Conservation (phyloP, 129 eudicot species). For the Tagetes erecta region DNA sequence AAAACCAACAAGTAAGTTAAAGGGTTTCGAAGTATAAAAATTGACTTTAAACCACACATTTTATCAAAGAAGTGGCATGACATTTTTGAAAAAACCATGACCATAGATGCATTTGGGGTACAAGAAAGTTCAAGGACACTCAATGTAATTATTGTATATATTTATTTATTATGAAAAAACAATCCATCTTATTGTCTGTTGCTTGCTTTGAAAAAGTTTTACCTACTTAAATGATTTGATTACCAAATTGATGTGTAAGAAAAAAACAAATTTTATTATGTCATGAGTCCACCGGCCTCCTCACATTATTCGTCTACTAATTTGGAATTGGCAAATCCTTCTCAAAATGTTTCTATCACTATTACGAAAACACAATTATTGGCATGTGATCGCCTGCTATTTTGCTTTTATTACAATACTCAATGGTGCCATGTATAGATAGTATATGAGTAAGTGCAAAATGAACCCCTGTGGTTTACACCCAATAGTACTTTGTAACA, state of each 20-base stretch:
- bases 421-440: not conserved
- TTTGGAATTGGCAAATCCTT: not conserved
- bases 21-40: no score
- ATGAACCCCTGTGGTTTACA: no score
- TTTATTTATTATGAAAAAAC: not conserved
- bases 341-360: slow-evolving; percentile 7
- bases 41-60: no score
- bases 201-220: not conserved
- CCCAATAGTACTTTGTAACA: no score
- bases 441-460: no score
- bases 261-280: slow-evolving; percentile 19
- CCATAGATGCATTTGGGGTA: no score
- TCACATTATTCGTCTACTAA: slow-evolving; percentile 9
- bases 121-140: no score
- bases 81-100: no score
- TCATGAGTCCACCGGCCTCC: not conserved
- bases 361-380: not conserved
- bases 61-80: no score
- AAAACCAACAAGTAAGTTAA: no score
- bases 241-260: not conserved
- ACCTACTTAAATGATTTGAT: slow-evolving; percentile 28
- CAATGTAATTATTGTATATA: no score
- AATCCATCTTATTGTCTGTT: not conserved
- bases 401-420: not conserved
- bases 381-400: not conserved